Base-by-base conservation (phyloP, 2,329 filamentous ascomycete species). In the Coniochaeta sp. region DNA sequence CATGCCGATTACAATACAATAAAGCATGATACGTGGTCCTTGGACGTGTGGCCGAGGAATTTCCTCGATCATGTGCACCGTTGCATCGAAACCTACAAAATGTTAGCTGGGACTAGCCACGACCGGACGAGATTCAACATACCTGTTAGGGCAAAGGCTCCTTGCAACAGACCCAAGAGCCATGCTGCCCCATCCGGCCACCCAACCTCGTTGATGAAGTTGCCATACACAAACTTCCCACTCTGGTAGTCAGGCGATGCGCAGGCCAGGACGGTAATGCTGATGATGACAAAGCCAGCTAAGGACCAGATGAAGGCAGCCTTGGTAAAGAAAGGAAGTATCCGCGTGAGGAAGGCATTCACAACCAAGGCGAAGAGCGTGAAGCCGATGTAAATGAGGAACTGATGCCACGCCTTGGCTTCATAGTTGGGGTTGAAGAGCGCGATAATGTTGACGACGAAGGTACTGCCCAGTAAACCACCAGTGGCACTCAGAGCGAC, bases 241-340 rank as follows among this genome's bases (percentile, higher is more conserved):
- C 75, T 77, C 58, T 83, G 82, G 60, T 80, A 89, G 56, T 84
- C 71, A 0, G 83, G 83, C 2, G 85, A 77, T 0, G 84, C 74
- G 60, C 82, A 87, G 4, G 84, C 76, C 48, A 91, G 68, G 0
- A 87, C 72, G 0, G 85, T 86, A 55, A 89, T 86, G 55, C 75
- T 85, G 57, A 90, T 87, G 52, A 89, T 71, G 40, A 79, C 68
- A 57, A 90, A 89, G 0, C 87, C 87, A 1, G 74, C 66, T 2
- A 90, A 71, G 3, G 82, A 86, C 86, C 86, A 90, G 49, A 82
- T 76, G 57, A 90, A 86, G 1, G 86, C 86, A 16, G 75, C 75
- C 62, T 86, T 83, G 61, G 84, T 89, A 57, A 89, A 72, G 12
- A 77, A 73, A 0, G 86, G 85, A 3, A 90, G 71, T 3, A 83